These are phyloP conservation scores for Vinca minor DNA, from an alignment of 257 asterid genomes.

Conservation along the genomic window DNA sequence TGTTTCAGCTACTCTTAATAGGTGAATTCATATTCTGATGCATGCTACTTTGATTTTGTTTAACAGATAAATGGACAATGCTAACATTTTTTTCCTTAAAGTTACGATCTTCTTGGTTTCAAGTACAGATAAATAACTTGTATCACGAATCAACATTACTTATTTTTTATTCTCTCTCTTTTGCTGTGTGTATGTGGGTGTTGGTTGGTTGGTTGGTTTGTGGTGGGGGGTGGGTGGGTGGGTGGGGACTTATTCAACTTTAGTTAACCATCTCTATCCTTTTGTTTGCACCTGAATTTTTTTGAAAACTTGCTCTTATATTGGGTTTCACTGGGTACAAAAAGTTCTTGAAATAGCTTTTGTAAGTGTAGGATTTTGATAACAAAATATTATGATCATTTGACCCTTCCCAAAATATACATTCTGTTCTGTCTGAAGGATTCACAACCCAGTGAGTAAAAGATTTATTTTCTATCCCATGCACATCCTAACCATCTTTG, in stretches of 20 bases:
- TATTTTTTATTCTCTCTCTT: too few species aligned
- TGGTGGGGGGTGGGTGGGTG: too few species aligned
- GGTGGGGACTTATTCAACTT: too few species aligned
- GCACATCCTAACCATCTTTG: background rate
- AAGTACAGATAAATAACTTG: background rate
- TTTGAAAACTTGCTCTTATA: background rate
- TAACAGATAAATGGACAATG: background rate
- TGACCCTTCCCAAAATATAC: background rate
- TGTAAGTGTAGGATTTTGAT: background rate
- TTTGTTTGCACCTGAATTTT: background rate
- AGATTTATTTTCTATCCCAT: background rate
- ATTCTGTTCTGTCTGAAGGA: background rate
- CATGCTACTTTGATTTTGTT: background rate
- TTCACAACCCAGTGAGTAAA: background rate
- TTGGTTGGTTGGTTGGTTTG: too few species aligned
- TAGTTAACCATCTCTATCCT: background rate
- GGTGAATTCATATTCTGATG: conserved; percentile 35
- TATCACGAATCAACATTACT: background rate
- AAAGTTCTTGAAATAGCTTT: background rate
- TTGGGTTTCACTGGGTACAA: background rate
- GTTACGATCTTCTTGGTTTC: background rate
- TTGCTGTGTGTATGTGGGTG: too few species aligned
- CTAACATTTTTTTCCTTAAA: background rate
- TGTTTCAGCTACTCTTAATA: conserved; percentile 92
- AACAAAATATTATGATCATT: background rate